A percentile compares a stretch with the other conserved stretches of the same genome.
Conservation (phyloP, 2,329 filamentous ascomycete genomes). For the Talaromyces sp. region DNA sequence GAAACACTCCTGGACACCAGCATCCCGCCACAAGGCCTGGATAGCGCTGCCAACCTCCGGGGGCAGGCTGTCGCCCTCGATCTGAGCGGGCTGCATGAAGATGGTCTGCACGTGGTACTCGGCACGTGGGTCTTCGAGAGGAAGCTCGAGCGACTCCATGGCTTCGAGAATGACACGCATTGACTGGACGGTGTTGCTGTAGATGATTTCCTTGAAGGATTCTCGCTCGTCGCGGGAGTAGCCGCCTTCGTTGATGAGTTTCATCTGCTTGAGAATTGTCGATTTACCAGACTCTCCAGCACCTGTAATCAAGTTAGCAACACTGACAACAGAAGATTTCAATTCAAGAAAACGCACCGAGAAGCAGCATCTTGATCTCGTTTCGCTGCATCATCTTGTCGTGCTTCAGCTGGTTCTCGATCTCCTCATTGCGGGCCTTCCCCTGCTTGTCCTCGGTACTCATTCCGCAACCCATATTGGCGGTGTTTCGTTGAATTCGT, state of each 20-base stretch:
- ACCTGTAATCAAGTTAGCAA: conserved; percentile 48
- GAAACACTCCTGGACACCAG: conserved; percentile 90
- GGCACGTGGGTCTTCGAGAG: conserved; percentile 83
- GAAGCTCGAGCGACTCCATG: conserved; percentile 67
- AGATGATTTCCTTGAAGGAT: conserved; percentile 68
- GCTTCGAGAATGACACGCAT: conserved; percentile 67
- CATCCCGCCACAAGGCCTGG: conserved; percentile 87
- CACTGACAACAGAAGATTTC: no score
- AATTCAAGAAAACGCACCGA: conserved; percentile 66
- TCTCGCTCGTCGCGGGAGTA: conserved; percentile 86
- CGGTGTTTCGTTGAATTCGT: conserved; percentile 27
- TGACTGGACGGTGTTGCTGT: conserved; percentile 65
- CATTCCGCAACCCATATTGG: conserved; percentile 98
- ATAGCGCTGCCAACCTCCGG: conserved; percentile 91
- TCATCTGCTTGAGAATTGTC: conserved; percentile 95
- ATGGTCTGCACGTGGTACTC: conserved; percentile 98
- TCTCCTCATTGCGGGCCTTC: conserved; percentile 99
- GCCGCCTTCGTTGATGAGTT: conserved; percentile 97
- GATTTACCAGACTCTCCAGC: conserved; percentile 98
- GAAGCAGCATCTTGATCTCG: conserved; percentile 99
- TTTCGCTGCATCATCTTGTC: conserved; percentile 99
- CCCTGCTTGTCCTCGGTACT: conserved; percentile 99
- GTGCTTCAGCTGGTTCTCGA: conserved; percentile 97
- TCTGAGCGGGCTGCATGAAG: conserved; percentile 97
- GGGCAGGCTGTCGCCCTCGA: conserved; percentile 90